Base-by-base conservation (phyloP, 257 asterid genomes). In the Galeopsis tetrahit region DNA sequence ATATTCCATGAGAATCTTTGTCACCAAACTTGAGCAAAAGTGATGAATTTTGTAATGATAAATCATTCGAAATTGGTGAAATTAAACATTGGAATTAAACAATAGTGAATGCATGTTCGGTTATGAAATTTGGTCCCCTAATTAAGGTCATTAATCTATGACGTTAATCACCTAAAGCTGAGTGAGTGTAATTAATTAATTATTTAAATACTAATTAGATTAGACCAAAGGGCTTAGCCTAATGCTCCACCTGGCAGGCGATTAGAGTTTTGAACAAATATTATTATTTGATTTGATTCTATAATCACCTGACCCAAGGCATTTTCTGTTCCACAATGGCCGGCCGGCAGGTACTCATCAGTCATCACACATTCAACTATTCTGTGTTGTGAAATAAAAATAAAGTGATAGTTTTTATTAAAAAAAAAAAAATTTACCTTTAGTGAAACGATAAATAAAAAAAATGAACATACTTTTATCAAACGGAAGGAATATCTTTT, bases 241-340 rank as follows among this genome's bases (percentile, higher is more conserved):
- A 60, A 53, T 34, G 65, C 75, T 75, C 80, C 83, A 80, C 78
- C 10, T 66, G 83, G 83, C 78, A 70, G 65, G 49, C 28, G 43
- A 60, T 66, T 75, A 75, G 69, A 34, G 66, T n/a, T 51, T 15
- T 28, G 36, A 35, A 68, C 28, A 31, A 39, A 39, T 49, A 14
- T 57, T 44, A 51, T 14, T 5, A 7, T 17, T 55, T 55, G 61
- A 55, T 56, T 56, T 56, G 62, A 49, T 49, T 49, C 44, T 40
- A 40, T 10, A 49, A 49, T 49, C 51, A 44, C 21, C 56, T 49
- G 21, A 49, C 28, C 53, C 59, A 60, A 64, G 80, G 28, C 42
- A 39, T 51, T 35, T 11, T 35, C 38, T 53, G 68, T 53, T 78
- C 74, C 55, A 38, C 74, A 35, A 35, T 35, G 36, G 75, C 66